Percentiles rank a stretch among this genome's conserved stretches.
Evolutionary conservation across 2,329 filamentous ascomycete species (phyloP).

Genomic region (Claviceps quebecensis): DNA sequence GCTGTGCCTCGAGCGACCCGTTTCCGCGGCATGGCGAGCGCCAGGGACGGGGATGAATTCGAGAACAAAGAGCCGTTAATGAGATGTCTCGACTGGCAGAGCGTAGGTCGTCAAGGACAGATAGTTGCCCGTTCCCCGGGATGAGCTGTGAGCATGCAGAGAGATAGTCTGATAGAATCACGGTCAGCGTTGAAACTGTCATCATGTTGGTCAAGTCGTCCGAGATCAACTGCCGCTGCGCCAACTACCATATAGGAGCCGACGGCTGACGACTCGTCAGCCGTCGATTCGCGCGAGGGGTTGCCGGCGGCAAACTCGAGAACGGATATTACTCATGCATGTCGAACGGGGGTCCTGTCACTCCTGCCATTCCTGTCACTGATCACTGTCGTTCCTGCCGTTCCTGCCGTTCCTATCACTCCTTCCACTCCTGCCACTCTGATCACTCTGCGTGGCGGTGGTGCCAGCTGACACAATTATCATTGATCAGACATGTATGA

Average conservation of each 20-base stretch:
- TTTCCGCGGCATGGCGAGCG: slow-evolving; percentile 25
- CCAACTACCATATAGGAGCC: too few species aligned
- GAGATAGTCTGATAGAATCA: neutral
- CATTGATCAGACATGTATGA: neutral
- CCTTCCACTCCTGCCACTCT: neutral
- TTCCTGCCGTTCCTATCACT: neutral
- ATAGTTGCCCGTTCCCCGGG: neutral
- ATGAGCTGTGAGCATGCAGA: neutral
- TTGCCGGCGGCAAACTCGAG: neutral
- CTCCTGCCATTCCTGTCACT: neutral
- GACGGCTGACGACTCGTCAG: neutral
- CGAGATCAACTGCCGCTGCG: too few species aligned
- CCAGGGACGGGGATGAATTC: neutral
- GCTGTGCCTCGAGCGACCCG: slow-evolving; percentile 14
- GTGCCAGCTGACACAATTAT: neutral
- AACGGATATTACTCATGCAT: neutral
- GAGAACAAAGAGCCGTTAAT: neutral
- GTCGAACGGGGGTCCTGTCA: neutral
- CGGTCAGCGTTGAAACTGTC: neutral
- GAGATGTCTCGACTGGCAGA: neutral
- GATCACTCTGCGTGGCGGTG: neutral
- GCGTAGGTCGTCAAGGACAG: neutral
- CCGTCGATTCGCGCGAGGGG: neutral
- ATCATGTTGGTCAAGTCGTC: neutral
- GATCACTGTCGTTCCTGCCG: neutral